Conservation (phyloP, 441 rosid species). For the Arabidopsis hybrid region DNA sequence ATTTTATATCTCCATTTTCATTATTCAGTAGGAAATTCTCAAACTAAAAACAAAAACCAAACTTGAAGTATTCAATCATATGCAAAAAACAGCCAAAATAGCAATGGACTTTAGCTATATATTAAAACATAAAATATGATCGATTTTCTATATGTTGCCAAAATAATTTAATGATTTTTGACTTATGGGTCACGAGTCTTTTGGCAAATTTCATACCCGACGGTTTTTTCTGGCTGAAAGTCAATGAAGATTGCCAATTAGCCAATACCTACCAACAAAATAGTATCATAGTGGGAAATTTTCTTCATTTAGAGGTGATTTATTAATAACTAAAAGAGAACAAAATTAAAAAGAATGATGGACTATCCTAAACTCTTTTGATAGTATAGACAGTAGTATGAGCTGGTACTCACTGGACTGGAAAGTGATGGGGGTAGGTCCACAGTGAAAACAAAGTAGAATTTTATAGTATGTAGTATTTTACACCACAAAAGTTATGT, state of each 20-base stretch:
- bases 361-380: too few species aligned
- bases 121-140: not conserved
- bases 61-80: too few species aligned
- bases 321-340: not conserved
- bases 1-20: not conserved
- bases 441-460: too few species aligned
- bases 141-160: not conserved
- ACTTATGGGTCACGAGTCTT: not conserved
- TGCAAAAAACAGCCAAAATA: not conserved
- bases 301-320: not conserved
- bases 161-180: not conserved
- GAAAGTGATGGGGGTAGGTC: too few species aligned
- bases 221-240: not conserved
- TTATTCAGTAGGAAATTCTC: not conserved
- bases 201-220: not conserved
- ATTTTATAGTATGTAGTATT: too few species aligned
- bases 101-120: too few species aligned
- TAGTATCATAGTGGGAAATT: not conserved
- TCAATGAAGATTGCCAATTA: not conserved
- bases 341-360: too few species aligned
- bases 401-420: too few species aligned
- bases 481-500: too few species aligned
- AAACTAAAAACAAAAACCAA: not conserved
- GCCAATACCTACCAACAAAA: not conserved
- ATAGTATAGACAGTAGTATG: too few species aligned